These are phyloP conservation scores for Backusella liffmaniae DNA, from an alignment of 192 early-diverging fungal genomes.

Conservation along the genomic window DNA sequence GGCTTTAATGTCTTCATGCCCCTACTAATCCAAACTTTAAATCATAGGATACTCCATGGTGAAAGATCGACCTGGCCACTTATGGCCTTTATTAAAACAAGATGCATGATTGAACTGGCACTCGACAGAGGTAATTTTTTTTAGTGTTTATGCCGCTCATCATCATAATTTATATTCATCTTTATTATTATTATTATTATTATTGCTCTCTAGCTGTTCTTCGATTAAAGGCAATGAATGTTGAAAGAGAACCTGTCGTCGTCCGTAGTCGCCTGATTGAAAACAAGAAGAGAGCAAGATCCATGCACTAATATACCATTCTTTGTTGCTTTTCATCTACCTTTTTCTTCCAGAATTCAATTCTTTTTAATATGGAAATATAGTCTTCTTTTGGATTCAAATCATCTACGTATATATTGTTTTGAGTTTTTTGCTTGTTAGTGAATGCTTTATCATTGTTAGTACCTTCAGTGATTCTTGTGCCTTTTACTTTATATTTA, in stretches of 20 bases:
- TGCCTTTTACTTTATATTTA: neutral
- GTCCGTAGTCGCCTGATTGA: conserved; percentile 8
- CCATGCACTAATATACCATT: conserved; percentile 18
- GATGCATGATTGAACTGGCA: conserved; percentile 70
- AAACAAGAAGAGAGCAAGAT: conserved; percentile 21
- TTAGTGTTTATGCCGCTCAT: neutral
- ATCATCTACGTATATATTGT: neutral
- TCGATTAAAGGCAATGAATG: conserved; percentile 18
- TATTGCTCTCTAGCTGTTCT: conserved; percentile 7
- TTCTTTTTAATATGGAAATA: conserved; percentile 5
- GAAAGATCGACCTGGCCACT: conserved; percentile 79
- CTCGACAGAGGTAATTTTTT: conserved; percentile 48
- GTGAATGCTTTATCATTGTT: neutral
- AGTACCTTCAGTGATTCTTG: conserved; percentile 1
- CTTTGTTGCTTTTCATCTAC: neutral
- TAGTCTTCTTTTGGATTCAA: neutral
- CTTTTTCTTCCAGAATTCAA: conserved; percentile 6
- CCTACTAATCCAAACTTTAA: no score
- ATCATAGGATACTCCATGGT: conserved; percentile 70
- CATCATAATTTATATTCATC: neutral
- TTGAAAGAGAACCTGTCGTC: conserved; percentile 18
- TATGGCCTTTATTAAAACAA: conserved; percentile 61
- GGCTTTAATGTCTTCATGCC: no score
- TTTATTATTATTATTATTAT: neutral
- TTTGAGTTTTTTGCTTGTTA: no score